These are phyloP conservation scores for Symbiotaphrina buchneri DNA, from an alignment of 495 filamentous ascomycete species.

Conservation along the genomic window DNA sequence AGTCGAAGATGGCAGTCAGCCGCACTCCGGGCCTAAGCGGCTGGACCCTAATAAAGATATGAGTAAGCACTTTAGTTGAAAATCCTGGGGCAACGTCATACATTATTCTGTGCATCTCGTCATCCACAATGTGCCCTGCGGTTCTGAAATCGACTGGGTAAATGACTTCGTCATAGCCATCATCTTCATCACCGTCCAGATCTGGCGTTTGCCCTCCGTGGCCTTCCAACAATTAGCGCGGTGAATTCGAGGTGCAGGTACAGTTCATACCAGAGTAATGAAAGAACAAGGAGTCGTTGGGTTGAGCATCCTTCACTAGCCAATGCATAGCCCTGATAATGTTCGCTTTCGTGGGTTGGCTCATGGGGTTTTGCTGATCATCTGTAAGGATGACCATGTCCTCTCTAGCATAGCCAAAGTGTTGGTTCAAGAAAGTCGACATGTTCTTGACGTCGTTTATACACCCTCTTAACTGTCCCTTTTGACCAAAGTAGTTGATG, in stretches of 20 bases:
- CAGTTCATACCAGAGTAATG: constrained; percentile 74
- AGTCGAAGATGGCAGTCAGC: constrained; percentile 95
- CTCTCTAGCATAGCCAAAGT: constrained; percentile 83
- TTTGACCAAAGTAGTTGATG: constrained; percentile 93
- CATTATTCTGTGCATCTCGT: constrained; percentile 98
- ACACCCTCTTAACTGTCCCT: constrained; percentile 78
- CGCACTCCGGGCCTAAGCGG: constrained; percentile 66
- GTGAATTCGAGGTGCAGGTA: neutral
- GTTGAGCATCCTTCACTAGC: constrained; percentile 83
- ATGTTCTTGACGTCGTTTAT: constrained; percentile 99
- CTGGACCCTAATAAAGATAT: constrained; percentile 24
- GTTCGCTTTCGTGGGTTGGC: constrained; percentile 88
- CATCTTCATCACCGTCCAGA: constrained; percentile 80
- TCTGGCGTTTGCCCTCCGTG: constrained; percentile 97
- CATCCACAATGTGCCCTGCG: constrained; percentile 87
- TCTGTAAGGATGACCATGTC: constrained; percentile 98
- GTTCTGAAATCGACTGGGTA: constrained; percentile 88
- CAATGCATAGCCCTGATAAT: constrained; percentile 96
- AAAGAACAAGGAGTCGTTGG: constrained; percentile 95
- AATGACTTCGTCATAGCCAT: constrained; percentile 95
- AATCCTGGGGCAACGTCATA: constrained; percentile 6
- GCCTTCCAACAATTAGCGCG: constrained; percentile 16
- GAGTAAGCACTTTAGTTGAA: constrained; percentile 1
- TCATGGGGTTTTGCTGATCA: constrained; percentile 93
- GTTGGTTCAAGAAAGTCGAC: constrained; percentile 74